Conservation (phyloP, 331 rosid genomes). For the Pyrus hybrid region DNA sequence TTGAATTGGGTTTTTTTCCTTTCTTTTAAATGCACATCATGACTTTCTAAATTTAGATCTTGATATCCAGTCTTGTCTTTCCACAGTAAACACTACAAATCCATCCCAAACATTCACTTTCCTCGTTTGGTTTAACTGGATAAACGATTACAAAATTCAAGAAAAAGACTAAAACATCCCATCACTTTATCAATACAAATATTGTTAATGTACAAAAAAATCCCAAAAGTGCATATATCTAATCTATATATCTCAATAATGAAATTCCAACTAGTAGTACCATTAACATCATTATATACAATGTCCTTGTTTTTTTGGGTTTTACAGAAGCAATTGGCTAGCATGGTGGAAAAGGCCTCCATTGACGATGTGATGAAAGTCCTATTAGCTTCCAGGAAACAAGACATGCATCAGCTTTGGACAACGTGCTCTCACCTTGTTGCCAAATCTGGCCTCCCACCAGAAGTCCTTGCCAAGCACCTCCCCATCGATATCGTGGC, state of each 20-base stretch:
- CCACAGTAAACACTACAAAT: conserved; percentile 33
- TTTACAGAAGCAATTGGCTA: conserved; percentile 79
- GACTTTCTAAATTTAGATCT: conserved; percentile 47
- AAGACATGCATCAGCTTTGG: conserved; percentile 99
- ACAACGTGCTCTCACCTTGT: conserved; percentile 90
- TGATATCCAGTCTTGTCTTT: conserved; percentile 40
- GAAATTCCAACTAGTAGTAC: background rate
- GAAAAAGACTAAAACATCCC: conserved; percentile 19
- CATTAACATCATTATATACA: background rate
- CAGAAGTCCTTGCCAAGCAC: conserved; percentile 84
- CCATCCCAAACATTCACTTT: conserved; percentile 49
- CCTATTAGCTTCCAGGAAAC: conserved; percentile 84
- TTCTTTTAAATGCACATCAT: background rate
- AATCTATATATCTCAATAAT: background rate
- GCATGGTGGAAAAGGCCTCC: conserved; percentile 95
- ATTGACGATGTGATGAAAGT: conserved; percentile 98
- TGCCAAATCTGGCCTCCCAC: conserved; percentile 84
- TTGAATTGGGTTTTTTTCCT: conserved; percentile 21
- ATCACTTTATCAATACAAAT: conserved; percentile 1
- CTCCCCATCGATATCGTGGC: conserved; percentile 79
- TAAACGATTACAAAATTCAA: conserved; percentile 6
- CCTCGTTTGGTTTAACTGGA: conserved; percentile 46
- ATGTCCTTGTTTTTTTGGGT: background rate
- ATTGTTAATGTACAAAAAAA: background rate
- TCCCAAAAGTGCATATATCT: background rate